Evolutionary conservation across 169 alveolate species (phyloP).

Genomic region (Babesia divergens): DNA sequence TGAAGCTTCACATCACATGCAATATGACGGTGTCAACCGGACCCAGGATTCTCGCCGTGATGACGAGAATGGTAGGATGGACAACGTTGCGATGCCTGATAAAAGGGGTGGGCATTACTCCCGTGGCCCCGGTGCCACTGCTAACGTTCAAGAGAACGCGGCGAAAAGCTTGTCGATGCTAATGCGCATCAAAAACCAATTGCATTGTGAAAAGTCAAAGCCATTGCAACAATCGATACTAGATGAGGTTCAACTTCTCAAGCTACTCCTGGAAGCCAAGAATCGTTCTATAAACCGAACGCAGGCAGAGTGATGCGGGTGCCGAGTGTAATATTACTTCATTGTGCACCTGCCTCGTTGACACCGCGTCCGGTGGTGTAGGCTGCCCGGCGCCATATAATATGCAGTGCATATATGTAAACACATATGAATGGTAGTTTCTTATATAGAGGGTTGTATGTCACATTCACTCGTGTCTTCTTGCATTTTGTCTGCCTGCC

Average conservation of each 20-base stretch:
- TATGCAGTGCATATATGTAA: no score
- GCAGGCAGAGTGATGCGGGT: neutral
- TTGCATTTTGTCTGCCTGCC: no score
- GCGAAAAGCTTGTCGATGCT: conserved; percentile 41
- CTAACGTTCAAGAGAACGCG: neutral
- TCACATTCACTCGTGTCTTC: no score
- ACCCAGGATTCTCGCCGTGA: neutral
- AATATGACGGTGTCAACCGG: conserved; percentile 1
- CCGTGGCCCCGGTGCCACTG: neutral
- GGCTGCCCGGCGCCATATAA: no score
- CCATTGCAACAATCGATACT: conserved; percentile 43
- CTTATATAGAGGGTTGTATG: no score
- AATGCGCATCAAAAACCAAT: conserved; percentile 54
- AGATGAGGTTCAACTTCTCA: conserved; percentile 61
- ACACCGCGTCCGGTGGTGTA: no score
- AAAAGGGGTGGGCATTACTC: neutral
- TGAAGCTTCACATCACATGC: neutral
- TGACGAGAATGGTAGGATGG: neutral
- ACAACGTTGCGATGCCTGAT: neutral
- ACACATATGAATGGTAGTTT: no score
- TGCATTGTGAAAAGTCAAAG: conserved; percentile 47
- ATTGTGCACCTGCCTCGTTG: no score
- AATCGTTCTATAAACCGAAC: conserved; percentile 24
- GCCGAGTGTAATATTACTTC: neutral
- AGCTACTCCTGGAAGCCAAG: conserved; percentile 58